Conservation (phyloP, 225 moss, liverwort and hornwort species). For the Polytrichum formosum region DNA sequence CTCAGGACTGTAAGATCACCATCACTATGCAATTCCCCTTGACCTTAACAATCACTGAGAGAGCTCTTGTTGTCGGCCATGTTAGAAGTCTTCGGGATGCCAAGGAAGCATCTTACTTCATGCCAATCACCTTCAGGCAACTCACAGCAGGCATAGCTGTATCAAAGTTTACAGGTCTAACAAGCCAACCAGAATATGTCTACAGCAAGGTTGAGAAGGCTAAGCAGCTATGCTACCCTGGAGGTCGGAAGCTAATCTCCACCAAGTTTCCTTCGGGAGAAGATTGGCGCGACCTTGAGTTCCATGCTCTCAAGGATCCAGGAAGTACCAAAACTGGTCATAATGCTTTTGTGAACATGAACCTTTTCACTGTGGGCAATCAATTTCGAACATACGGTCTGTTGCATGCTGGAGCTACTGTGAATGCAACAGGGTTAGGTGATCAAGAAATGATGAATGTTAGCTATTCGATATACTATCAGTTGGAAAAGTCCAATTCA, state of each 20-base stretch:
- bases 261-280: constrained; percentile 36
- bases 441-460: constrained; percentile 36
- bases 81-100: constrained; percentile 38
- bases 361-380: constrained; percentile 40
- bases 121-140: constrained; percentile 37
- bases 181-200: constrained; percentile 40
- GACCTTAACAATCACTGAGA: constrained; percentile 40
- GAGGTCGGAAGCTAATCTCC: constrained; percentile 8
- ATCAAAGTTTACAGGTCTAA: constrained; percentile 22
- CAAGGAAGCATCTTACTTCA: constrained; percentile 32
- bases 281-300: constrained; percentile 56
- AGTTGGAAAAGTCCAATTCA: constrained; percentile 2
- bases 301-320: constrained; percentile 33
- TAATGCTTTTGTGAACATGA: constrained; percentile 37
- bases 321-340: background rate
- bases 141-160: constrained; percentile 31
- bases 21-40: constrained; percentile 56
- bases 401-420: constrained; percentile 29
- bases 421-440: constrained; percentile 28
- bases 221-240: constrained; percentile 13
- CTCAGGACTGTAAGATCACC: constrained; percentile 47
- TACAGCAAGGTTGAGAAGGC: constrained; percentile 52
- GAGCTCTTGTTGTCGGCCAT: constrained; percentile 43
- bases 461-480: constrained; percentile 48
- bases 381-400: constrained; percentile 39